Base-by-base conservation (phyloP, 2,329 filamentous ascomycete species). In the Aspergillus udagawae region DNA sequence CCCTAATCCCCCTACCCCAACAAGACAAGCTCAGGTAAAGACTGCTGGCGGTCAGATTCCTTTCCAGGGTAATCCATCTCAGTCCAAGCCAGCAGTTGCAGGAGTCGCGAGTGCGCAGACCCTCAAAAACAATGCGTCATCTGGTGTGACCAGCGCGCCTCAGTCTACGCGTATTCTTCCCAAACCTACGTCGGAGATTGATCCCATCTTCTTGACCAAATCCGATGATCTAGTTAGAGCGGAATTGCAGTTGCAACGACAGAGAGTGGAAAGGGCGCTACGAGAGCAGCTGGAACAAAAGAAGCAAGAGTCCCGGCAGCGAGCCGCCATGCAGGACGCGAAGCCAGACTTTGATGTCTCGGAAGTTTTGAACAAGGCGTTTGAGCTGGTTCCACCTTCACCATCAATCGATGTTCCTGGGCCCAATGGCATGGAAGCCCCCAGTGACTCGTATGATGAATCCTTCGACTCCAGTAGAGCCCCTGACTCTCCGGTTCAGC, bases 391-490 rank as follows among this genome's bases (percentile, higher is more conserved):
- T 70, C 86, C 87, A 73, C 86, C 86, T 55, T 80, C 87, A 65
- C 83, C 88, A 67, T 79, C 81, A 62, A 75, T 83, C 67, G 75
- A 81, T 71, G 76, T 64, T 41, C 71, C 76, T 60, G 72, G 75
- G 58, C 79, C 80, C 80, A 83, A 84, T 77, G 80, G 80, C 65
- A 80, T 87, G 74, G 80, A 80, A 69, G 85, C 86, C 73, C 82
- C 83, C 70, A 89, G 82, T 82, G 90, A 93, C 74, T 94, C 91
- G 38, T 90, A 92, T 77, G 92, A 97, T 76, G 89, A 95, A 73
- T 94, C 92, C 44, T 96, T 96, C 75, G 97, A 97, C 80, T 97
- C 93, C 64, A 97, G 92, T 77, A 90, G 89, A 78, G 84, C 83
- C 62, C 88, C 92, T 79, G 90, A 92, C 73, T 96, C 92, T 62